Base-by-base conservation (phyloP, 352 stramenopile genomes). In the Stephanocyclus meneghinianus region DNA sequence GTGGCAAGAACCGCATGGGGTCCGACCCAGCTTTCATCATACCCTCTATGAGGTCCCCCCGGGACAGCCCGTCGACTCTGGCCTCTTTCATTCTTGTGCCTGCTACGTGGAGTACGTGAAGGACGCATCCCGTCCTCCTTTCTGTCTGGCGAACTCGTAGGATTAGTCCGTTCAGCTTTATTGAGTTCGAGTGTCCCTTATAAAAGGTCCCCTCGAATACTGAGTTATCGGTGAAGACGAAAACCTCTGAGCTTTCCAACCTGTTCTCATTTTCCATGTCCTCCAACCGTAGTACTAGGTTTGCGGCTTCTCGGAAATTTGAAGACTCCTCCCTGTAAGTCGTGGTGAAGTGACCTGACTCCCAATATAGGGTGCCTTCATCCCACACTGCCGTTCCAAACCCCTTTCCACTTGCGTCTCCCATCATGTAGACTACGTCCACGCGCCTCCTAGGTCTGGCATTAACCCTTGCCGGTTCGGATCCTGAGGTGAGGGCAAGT, bases 201-300 rank as follows among this genome's bases (percentile, higher is more conserved):
- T 69, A 83, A 32, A 69, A 80, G 0, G 71, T 60, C 0, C 21
- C 26, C 48, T 87, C 83, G 3, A 76, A 72, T 1, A 56, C 63
- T 3, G 42, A 40, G 70, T 89, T 89, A 56, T 89, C 76, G 3
- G 83, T 89, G 55, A 87, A 80, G 0, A 87, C 15, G 66, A 85
- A 87, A 7, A 87, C 16, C 37, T 87, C 76, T 9, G 7, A 60
- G 3, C 61, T 70, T 9, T 51, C 1, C 10, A 80, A 47, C 21
- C 9, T 6, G 44, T 47, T 47, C 15, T 44, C 29, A 9, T 60
- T 26, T 3, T 16, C 18, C 62, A 71, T n/a, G 10, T 18, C 6
- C n/a, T 71, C 44, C 5, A 71, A 7, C 30, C 29, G 59, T 10
- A 18, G 5, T 8, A 50, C 48, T 2, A 71, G 47, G 26, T 71